phyloP scores from a whole-genome alignment of 108 stramenopile genomes.

The Epithemia pelagica region DNA sequence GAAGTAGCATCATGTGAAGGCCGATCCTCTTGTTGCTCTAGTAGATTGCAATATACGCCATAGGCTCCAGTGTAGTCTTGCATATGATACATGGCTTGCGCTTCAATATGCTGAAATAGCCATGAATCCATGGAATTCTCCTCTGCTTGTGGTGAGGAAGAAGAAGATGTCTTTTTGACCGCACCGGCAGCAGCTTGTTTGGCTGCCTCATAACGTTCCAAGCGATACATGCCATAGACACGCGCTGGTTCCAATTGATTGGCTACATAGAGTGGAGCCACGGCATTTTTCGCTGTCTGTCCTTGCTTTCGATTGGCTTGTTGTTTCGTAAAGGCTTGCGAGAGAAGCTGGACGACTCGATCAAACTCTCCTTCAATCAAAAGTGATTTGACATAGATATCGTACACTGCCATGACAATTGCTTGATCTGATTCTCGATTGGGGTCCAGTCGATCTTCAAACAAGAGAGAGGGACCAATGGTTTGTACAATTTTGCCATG shows the following conservation, averaged over 20 bases:
- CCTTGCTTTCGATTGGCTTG: not conserved
- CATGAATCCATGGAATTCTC: not conserved
- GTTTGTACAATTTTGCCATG: not conserved
- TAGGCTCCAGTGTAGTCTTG: not conserved
- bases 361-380: constrained; percentile 1
- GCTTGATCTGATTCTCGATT: not conserved
- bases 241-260: not conserved
- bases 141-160: not conserved
- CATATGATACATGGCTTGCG: constrained; percentile 13
- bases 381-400: not conserved
- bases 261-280: not conserved
- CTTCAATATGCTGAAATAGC: constrained; percentile 4
- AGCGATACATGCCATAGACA: constrained; percentile 16
- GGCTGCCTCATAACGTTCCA: constrained; percentile 6
- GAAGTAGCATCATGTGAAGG: not conserved
- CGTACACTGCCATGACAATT: not conserved
- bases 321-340: not conserved
- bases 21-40: not conserved
- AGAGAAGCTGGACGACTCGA: not conserved
- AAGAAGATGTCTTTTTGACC: not conserved
- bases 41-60: not conserved
- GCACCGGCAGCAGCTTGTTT: not conserved
- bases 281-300: not conserved
- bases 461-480: not conserved
- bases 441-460: not conserved